A percentile compares a stretch with the other conserved stretches of the same genome.
These are phyloP conservation scores for Trametes pubescens DNA, from an alignment of 1,284 basidiomycete species.

Conservation along the genomic window DNA sequence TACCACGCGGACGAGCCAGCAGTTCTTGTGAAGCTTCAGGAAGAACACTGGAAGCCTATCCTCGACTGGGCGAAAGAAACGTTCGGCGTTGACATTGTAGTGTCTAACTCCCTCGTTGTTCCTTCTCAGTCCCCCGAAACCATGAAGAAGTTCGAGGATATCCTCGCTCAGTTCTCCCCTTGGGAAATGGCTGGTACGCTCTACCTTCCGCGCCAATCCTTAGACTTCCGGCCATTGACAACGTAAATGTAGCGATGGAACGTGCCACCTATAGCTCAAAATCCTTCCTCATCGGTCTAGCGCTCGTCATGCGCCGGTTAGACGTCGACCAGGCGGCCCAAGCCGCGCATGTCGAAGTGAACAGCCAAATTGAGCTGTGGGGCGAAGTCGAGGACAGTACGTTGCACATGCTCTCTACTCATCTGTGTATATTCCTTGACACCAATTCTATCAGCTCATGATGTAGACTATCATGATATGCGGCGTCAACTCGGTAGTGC, in stretches of 20 bases:
- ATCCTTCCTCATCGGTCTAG: conserved; percentile 90
- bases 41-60: conserved; percentile 91
- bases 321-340: conserved; percentile 87
- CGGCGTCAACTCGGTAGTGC: conserved; percentile 88
- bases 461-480: conserved; percentile 96
- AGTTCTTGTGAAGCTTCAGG: conserved; percentile 82
- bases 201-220: not conserved
- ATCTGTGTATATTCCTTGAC: conserved; percentile 1
- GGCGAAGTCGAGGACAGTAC: conserved; percentile 98
- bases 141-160: conserved; percentile 62
- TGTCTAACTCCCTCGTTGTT: conserved; percentile 74
- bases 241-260: conserved; percentile 77
- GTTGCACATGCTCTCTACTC: conserved; percentile 45
- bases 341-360: conserved; percentile 92
- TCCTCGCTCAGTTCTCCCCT: conserved; percentile 71
- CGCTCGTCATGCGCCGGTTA: conserved; percentile 80
- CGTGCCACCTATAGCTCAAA: conserved; percentile 91
- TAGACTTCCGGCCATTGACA: not conserved
- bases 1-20: conserved; percentile 86
- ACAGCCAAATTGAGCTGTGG: conserved; percentile 96
- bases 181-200: conserved; percentile 89
- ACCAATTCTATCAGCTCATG: conserved; percentile 70
- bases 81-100: conserved; percentile 72
- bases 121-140: conserved; percentile 76
- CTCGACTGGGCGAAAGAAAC: conserved; percentile 79